Percentiles rank a stretch among this genome's conserved stretches.
Evolutionary conservation across 2,329 filamentous ascomycete species (phyloP).

Genomic region (Paraphaeosphaeria minitans): DNA sequence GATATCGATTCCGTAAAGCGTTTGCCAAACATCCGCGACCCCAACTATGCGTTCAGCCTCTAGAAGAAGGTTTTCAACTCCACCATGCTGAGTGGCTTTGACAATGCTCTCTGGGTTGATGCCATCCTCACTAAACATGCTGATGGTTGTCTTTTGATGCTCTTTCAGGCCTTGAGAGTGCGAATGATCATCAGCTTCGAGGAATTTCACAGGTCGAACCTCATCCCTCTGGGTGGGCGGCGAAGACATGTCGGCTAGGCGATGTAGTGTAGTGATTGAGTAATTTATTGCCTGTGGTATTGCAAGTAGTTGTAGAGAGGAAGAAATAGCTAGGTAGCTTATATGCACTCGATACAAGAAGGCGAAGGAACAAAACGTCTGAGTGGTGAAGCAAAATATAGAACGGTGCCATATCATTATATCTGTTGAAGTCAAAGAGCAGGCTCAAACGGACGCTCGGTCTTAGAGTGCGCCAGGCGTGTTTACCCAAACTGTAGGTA

Average conservation of each 20-base stretch:
- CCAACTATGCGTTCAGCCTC: background rate
- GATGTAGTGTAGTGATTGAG: no score
- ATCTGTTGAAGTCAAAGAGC: no score
- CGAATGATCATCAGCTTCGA: background rate
- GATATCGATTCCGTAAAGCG: background rate
- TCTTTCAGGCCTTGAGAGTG: background rate
- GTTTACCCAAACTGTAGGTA: no score
- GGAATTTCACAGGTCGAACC: no score
- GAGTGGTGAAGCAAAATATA: no score
- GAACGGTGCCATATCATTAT: no score
- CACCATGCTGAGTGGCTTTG: background rate
- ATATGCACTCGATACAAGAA: background rate
- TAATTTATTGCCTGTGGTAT: background rate
- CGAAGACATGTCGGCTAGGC: background rate
- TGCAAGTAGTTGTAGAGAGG: no score
- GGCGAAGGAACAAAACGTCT: no score
- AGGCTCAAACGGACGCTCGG: no score
- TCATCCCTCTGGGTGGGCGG: background rate
- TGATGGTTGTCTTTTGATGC: conserved; percentile 2
- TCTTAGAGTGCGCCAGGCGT: no score
- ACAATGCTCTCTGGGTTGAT: background rate
- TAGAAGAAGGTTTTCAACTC: background rate
- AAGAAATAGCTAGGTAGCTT: background rate
- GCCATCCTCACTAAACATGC: background rate
- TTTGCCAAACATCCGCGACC: background rate